These are phyloP conservation scores for Tuber magnatum DNA, from an alignment of 495 filamentous ascomycete species.

Conservation along the genomic window DNA sequence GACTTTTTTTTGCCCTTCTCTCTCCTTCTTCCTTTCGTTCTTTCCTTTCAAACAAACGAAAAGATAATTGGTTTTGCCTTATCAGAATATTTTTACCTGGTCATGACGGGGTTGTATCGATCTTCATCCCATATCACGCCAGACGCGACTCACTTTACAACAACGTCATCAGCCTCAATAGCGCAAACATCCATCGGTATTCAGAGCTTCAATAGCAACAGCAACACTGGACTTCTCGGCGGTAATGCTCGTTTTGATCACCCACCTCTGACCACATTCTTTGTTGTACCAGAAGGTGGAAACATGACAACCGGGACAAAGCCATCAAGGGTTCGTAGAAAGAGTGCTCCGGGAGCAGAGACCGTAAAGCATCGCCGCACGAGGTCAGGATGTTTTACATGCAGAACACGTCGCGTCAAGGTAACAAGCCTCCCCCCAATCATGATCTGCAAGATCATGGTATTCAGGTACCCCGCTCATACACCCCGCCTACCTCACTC, in stretches of 20 bases:
- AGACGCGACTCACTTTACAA: slow-evolving; percentile 30
- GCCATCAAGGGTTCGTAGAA: slow-evolving; percentile 51
- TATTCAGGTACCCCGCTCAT: slow-evolving; percentile 18
- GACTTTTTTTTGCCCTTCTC: background rate
- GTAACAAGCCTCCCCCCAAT: slow-evolving; percentile 44
- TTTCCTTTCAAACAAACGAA: background rate
- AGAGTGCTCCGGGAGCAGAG: slow-evolving; percentile 57
- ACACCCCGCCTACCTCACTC: slow-evolving; percentile 6
- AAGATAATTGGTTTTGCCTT: background rate
- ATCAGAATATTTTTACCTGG: slow-evolving; percentile 3
- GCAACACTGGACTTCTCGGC: background rate
- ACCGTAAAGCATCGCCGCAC: slow-evolving; percentile 91
- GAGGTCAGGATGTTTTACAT: slow-evolving; percentile 90
- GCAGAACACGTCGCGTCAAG: slow-evolving; percentile 83
- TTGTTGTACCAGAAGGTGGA: slow-evolving; percentile 32
- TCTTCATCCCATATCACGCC: slow-evolving; percentile 34
- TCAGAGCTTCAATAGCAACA: slow-evolving; percentile 23
- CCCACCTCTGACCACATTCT: slow-evolving; percentile 34
- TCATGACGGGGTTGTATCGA: slow-evolving; percentile 38
- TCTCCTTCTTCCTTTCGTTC: background rate
- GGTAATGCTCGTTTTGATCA: slow-evolving; percentile 28
- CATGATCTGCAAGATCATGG: slow-evolving; percentile 10
- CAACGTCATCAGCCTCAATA: slow-evolving; percentile 34
- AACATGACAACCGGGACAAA: slow-evolving; percentile 46
- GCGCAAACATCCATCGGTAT: slow-evolving; percentile 30